phyloP scores from a whole-genome alignment of 805 yeast species.

The Hanseniaspora valbyensis region DNA sequence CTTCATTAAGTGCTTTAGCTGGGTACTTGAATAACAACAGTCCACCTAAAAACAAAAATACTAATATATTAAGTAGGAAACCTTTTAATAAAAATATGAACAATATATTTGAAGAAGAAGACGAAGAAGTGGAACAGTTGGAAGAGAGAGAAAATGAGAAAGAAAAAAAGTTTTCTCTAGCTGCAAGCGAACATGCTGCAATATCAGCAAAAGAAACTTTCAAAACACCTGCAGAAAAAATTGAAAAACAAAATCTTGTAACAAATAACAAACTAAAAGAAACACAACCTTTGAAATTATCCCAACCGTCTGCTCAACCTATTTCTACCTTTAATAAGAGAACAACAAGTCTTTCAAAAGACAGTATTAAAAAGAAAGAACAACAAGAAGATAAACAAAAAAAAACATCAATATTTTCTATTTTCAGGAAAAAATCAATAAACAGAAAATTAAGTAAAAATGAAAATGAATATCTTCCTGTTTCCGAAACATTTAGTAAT shows the following conservation, averaged over 20 bases:
- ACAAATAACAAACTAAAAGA: neutral
- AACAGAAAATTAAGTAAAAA: neutral
- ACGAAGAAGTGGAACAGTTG: slow-evolving; percentile 5
- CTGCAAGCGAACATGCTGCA: too few relatives aligned
- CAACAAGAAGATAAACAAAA: slow-evolving; percentile 3
- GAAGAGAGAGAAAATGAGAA: neutral
- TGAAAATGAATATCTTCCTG: slow-evolving; percentile 9
- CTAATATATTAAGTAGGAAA: slow-evolving; percentile 22
- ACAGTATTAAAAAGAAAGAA: slow-evolving; percentile 17
- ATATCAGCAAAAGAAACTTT: too few relatives aligned
- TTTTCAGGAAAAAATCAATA: slow-evolving; percentile 15
- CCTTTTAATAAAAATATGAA: slow-evolving; percentile 10
- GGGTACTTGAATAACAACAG: slow-evolving; percentile 31
- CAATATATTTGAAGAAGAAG: slow-evolving; percentile 19
- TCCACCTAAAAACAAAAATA: slow-evolving; percentile 17
- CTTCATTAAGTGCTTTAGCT: slow-evolving; percentile 36
- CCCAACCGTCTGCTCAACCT: neutral
- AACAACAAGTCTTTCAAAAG: slow-evolving; percentile 8
- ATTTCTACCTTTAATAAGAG: neutral
- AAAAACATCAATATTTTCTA: slow-evolving; percentile 15
- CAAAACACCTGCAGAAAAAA: too few relatives aligned
- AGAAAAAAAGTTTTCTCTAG: neutral
- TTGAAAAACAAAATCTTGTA: too few relatives aligned
- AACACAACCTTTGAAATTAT: slow-evolving; percentile 3
- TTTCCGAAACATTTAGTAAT: slow-evolving; percentile 11